Conservation (phyloP, 1,139 yeast species). For the Diutina pseudorugosa region DNA sequence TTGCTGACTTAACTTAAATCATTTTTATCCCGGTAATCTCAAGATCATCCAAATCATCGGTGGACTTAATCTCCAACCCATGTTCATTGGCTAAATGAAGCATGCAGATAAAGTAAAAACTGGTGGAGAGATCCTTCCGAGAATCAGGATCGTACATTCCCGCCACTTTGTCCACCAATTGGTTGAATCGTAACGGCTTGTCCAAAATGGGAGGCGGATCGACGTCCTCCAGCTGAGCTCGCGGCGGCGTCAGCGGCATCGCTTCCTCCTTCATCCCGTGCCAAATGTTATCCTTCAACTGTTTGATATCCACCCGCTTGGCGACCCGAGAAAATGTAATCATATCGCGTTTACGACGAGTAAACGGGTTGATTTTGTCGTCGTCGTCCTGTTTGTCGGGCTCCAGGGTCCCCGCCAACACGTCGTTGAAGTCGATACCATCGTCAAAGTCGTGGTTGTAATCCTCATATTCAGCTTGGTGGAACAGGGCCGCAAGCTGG, state of each 20-base stretch:
- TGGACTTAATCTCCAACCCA: conserved; percentile 53
- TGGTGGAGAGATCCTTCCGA: conserved; percentile 59
- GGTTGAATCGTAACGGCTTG: conserved; percentile 24
- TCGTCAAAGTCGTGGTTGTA: conserved; percentile 25
- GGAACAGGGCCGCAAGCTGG: conserved; percentile 28
- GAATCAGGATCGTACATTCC: conserved; percentile 36
- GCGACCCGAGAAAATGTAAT: conserved; percentile 63
- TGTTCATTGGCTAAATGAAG: conserved; percentile 86
- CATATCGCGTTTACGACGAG: not conserved
- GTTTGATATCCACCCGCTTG: conserved; percentile 72
- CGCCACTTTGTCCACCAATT: conserved; percentile 37
- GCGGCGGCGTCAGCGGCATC: conserved; percentile 3
- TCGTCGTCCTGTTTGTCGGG: conserved; percentile 12
- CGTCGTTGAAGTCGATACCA: conserved; percentile 32
- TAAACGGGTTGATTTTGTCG: conserved; percentile 30
- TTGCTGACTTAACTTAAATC: not conserved
- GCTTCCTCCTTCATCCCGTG: conserved; percentile 26
- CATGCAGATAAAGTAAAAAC: conserved; percentile 77
- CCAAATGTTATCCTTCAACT: conserved; percentile 80
- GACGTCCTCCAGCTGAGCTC: not conserved
- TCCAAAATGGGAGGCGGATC: not conserved
- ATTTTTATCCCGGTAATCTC: conserved; percentile 22
- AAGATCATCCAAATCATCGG: conserved; percentile 46
- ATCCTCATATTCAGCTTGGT: conserved; percentile 34
- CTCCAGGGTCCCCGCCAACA: conserved; percentile 18